These are phyloP conservation scores for Fusarium solani-melongenae DNA, from an alignment of 2,329 filamentous ascomycete genomes.

Conservation along the genomic window DNA sequence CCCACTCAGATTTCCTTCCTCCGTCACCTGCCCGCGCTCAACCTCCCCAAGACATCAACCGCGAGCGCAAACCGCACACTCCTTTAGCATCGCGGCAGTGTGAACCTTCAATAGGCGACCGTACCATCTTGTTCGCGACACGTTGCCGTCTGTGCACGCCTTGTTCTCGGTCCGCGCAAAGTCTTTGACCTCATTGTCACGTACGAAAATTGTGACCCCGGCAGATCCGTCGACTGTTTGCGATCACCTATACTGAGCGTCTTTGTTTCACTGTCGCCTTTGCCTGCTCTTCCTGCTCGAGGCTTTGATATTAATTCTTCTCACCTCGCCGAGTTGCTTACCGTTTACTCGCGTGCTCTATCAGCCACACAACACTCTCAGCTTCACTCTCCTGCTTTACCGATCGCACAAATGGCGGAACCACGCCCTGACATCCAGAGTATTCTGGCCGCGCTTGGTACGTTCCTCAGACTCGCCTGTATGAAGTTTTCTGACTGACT, in stretches of 20 bases:
- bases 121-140: conserved; percentile 25
- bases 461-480: conserved; percentile 32
- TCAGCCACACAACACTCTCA: conserved; percentile 18
- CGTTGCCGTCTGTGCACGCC: conserved; percentile 24
- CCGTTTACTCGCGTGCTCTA: background rate
- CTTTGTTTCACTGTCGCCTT: conserved; percentile 11
- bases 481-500: conserved; percentile 32
- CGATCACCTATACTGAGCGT: conserved; percentile 8
- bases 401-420: conserved; percentile 38
- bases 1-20: conserved; percentile 35
- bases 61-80: conserved; percentile 22
- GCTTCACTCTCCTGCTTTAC: conserved; percentile 17
- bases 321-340: background rate
- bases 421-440: conserved; percentile 50
- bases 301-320: background rate
- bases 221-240: conserved; percentile 16
- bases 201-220: conserved; percentile 37
- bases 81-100: conserved; percentile 20
- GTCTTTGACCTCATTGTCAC: conserved; percentile 18
- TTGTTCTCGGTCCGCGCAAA: conserved; percentile 29
- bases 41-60: conserved; percentile 28
- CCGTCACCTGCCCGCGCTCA: conserved; percentile 27
- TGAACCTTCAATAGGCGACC: conserved; percentile 25
- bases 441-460: conserved; percentile 62
- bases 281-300: background rate